Base-by-base conservation (phyloP, 2,329 filamentous ascomycete species). In the Purpureocillium lavendulum region DNA sequence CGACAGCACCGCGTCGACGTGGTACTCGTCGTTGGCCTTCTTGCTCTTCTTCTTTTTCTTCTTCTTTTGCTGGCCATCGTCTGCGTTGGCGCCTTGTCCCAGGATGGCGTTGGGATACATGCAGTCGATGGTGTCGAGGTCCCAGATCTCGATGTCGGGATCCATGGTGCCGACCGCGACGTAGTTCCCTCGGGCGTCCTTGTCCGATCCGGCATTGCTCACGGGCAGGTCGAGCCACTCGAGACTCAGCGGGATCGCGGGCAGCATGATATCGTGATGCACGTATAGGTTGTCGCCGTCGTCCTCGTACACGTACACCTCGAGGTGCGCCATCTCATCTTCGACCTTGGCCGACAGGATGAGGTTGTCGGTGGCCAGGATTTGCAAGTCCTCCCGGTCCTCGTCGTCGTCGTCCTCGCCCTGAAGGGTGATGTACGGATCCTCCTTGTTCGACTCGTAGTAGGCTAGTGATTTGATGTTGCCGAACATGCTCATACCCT, bases 211-310 rank as follows among this genome's bases (percentile, higher is more conserved):
- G 10, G 71, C 64, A 59, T 87, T 87, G 48, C 84, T 82, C 29
- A 95, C 87, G n/a, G 87, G 83, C 40, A 95, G 73, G 59, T 96
- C 87, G 33, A 98, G 67, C 92, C 92, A 98, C 67, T 98, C 92
- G 31, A 97, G 76, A 55, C 87, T 92, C 7, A 98, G 78, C 10
- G 92, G 92, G 56, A 98, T 95, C 17, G 90, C 90, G 26, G 92
- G 92, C 40, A 98, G 76, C 90, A 98, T 97, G 53, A 98, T 94
- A 63, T 98, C 92, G 74, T 98, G 92, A 67, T 98, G 92, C 17
- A 98, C 90, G 61, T 98, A 98, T 45, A 98, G 81, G 60, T 98
- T 98, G 65, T 97, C 92, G 33, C 82, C 85, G 45, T 80, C 80
- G 53, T 97, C 92, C 62, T 98, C 92, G 65, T 97, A 98, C 21